phyloP scores from a whole-genome alignment of 345 rosid species.

The Pugionium dolabratum region DNA sequence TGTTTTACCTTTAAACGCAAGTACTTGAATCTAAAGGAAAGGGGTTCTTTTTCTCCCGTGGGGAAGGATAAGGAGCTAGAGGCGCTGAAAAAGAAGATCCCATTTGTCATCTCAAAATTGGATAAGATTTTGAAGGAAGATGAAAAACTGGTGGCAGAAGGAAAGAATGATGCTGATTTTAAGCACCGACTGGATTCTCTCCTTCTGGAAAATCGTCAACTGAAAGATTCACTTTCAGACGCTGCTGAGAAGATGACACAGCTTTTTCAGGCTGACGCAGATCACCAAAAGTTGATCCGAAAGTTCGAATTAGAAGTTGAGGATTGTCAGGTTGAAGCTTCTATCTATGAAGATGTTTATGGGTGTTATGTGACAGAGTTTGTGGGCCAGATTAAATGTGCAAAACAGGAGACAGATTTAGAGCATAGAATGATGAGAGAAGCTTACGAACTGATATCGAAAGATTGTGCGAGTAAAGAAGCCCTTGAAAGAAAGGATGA shows the following conservation, averaged over 20 bases:
- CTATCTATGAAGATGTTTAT: conserved; percentile 52
- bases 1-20: conserved; percentile 60
- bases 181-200: conserved; percentile 57
- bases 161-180: conserved; percentile 44
- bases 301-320: conserved; percentile 49
- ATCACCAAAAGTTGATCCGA: conserved; percentile 40
- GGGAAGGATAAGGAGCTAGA: conserved; percentile 81
- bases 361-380: conserved; percentile 53
- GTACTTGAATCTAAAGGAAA: conserved; percentile 58
- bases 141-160: conserved; percentile 39
- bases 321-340: conserved; percentile 56
- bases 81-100: conserved; percentile 65
- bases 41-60: conserved; percentile 48
- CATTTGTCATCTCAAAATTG: conserved; percentile 53
- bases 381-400: conserved; percentile 40
- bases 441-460: conserved; percentile 42
- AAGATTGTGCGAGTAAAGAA: conserved; percentile 46
- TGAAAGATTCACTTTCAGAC: conserved; percentile 57
- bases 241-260: conserved; percentile 47
- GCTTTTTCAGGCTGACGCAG: conserved; percentile 48
- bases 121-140: conserved; percentile 58
- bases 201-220: conserved; percentile 49
- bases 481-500: conserved; percentile 37
- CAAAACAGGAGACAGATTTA: conserved; percentile 42
- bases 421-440: conserved; percentile 42